phyloP scores from a whole-genome alignment of 805 yeast species.

The Sugiyamaella mastotermitis region DNA sequence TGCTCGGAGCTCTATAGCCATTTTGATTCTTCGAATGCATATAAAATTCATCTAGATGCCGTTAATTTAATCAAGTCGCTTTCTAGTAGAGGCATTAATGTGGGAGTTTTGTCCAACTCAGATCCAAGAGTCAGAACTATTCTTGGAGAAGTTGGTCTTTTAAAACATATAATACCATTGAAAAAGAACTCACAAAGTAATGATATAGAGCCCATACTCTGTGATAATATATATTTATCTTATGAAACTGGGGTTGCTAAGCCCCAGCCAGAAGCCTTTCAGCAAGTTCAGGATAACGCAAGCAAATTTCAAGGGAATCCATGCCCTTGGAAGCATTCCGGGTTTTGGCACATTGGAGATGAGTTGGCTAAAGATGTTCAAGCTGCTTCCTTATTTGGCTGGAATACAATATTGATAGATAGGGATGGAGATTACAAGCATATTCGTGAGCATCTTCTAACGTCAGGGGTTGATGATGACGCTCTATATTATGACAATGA shows the following conservation, averaged over 20 bases:
- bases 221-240: constrained; percentile 14
- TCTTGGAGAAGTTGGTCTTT: constrained; percentile 12
- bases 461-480: no score
- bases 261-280: constrained; percentile 16
- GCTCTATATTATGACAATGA: no score
- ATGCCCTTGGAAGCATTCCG: background rate
- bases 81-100: background rate
- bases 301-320: background rate
- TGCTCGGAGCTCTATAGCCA: constrained; percentile 14
- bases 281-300: background rate
- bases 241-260: constrained; percentile 20
- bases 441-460: no score
- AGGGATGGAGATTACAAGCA: constrained; percentile 7
- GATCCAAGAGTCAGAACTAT: constrained; percentile 17
- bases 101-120: constrained; percentile 19
- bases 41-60: constrained; percentile 16
- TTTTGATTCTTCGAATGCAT: constrained; percentile 15
- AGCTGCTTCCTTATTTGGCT: constrained; percentile 18
- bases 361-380: constrained; percentile 15
- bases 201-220: no score
- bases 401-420: constrained; percentile 19
- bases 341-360: constrained; percentile 22
- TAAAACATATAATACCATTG: constrained; percentile 1
- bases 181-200: background rate
- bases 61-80: constrained; percentile 4